These are phyloP conservation scores for Mycocentrospora acerina DNA, from an alignment of 2,329 filamentous ascomycete genomes.

Conservation along the genomic window DNA sequence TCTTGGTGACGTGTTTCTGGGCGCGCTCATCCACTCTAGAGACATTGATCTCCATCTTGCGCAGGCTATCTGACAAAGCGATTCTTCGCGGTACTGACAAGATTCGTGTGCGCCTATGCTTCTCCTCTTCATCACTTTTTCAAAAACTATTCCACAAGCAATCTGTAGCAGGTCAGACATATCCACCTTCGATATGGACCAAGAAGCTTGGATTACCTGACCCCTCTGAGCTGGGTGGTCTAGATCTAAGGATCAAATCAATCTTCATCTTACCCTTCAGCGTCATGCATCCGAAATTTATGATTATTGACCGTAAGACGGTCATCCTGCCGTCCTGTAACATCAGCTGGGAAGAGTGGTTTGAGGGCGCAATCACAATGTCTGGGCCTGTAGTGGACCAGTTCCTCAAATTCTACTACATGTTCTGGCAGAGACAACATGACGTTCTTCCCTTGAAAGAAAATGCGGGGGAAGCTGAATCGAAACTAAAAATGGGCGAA, in stretches of 20 bases:
- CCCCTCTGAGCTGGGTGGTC: conserved; percentile 55
- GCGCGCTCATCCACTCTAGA: conserved; percentile 64
- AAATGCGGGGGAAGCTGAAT: not conserved
- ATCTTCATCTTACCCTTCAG: conserved; percentile 79
- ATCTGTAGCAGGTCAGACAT: conserved; percentile 62
- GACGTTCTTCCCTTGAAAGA: conserved; percentile 1
- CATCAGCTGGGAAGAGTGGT: conserved; percentile 85
- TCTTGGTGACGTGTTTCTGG: conserved; percentile 85
- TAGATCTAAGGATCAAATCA: conserved; percentile 72
- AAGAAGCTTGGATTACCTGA: conserved; percentile 64
- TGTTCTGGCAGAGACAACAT: conserved; percentile 62
- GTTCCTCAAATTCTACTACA: conserved; percentile 67
- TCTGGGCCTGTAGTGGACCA: conserved; percentile 61
- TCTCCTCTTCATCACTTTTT: conserved; percentile 70
- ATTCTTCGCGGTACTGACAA: conserved; percentile 33
- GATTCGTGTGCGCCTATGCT: conserved; percentile 69
- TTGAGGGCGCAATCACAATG: conserved; percentile 73
- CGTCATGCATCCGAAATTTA: conserved; percentile 86
- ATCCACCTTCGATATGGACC: conserved; percentile 61
- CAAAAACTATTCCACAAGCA: conserved; percentile 76
- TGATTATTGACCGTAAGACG: conserved; percentile 67
- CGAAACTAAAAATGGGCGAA: not conserved
- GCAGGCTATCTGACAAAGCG: conserved; percentile 57
- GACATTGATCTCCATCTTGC: conserved; percentile 59
- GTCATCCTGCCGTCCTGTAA: conserved; percentile 80